Evolutionary conservation across 805 yeast genomes (phyloP).

Genomic region (Metschnikowia corniflorae): DNA sequence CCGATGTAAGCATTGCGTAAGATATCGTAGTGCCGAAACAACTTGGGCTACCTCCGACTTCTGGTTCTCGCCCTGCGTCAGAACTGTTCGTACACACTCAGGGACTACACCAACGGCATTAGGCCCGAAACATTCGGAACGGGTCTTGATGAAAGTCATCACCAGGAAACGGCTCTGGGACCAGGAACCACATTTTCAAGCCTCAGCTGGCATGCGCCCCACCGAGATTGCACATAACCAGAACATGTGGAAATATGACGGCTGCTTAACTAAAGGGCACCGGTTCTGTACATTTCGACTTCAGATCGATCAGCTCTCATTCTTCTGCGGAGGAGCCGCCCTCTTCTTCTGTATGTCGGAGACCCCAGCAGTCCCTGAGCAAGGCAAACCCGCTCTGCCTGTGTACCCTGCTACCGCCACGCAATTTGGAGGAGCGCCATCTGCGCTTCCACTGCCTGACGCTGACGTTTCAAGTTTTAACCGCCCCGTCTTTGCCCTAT

Average conservation of each 20-base stretch:
- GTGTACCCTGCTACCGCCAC: too few relatives aligned
- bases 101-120: constrained; percentile 21
- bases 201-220: constrained; percentile 34
- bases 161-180: constrained; percentile 38
- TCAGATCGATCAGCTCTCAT: constrained; percentile 33
- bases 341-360: too few relatives aligned
- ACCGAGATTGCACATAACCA: constrained; percentile 35
- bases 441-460: too few relatives aligned
- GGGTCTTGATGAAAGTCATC: constrained; percentile 28
- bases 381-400: too few relatives aligned
- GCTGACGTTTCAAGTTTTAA: too few relatives aligned
- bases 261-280: constrained; percentile 7
- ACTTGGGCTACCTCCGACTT: constrained; percentile 30
- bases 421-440: too few relatives aligned
- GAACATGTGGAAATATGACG: constrained; percentile 25
- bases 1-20: constrained; percentile 45
- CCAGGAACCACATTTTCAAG: constrained; percentile 32
- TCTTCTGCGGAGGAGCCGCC: too few relatives aligned
- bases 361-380: too few relatives aligned
- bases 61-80: constrained; percentile 19
- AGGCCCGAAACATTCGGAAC: constrained; percentile 9
- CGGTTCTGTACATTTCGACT: constrained; percentile 31
- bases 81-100: constrained; percentile 23
- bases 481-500: too few relatives aligned
- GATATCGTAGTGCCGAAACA: constrained; percentile 30